A percentile compares a stretch with the other conserved stretches of the same genome.
Conservation (phyloP, 495 filamentous ascomycete species). For the Penicillium pancosmium region DNA sequence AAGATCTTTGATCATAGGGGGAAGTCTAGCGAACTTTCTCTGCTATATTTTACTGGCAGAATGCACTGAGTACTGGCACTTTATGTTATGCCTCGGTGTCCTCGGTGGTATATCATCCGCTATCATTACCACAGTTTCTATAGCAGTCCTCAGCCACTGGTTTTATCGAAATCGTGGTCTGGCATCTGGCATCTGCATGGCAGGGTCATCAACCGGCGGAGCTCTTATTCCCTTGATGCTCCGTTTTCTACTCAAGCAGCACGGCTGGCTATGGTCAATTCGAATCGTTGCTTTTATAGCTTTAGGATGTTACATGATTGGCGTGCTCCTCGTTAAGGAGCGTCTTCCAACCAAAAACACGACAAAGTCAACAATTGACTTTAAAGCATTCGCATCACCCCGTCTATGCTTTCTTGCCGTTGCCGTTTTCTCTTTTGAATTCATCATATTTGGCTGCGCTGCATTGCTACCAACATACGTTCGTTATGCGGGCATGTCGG, state of each 20-base stretch:
- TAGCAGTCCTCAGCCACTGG: constrained; percentile 66
- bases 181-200: constrained; percentile 64
- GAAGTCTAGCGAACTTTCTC: constrained; percentile 51
- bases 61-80: constrained; percentile 64
- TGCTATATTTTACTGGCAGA: constrained; percentile 59
- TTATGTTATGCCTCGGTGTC: constrained; percentile 63
- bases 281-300: constrained; percentile 62
- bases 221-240: constrained; percentile 62
- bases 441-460: constrained; percentile 54
- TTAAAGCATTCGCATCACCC: constrained; percentile 57
- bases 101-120: constrained; percentile 60
- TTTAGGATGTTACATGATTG: constrained; percentile 52
- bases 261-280: constrained; percentile 63
- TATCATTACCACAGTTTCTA: constrained; percentile 60
- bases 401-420: constrained; percentile 57
- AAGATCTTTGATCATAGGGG: constrained; percentile 51
- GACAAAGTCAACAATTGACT: constrained; percentile 47
- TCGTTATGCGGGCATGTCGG: constrained; percentile 31
- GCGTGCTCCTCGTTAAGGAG: constrained; percentile 57
- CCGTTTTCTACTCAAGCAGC: constrained; percentile 45
- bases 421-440: constrained; percentile 57
- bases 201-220: constrained; percentile 61
- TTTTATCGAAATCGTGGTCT: constrained; percentile 62
- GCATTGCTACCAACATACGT: constrained; percentile 54
- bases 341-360: constrained; percentile 45